These are phyloP conservation scores for Yamadazyma phyllophila DNA, from an alignment of 805 yeast genomes.

Conservation along the genomic window DNA sequence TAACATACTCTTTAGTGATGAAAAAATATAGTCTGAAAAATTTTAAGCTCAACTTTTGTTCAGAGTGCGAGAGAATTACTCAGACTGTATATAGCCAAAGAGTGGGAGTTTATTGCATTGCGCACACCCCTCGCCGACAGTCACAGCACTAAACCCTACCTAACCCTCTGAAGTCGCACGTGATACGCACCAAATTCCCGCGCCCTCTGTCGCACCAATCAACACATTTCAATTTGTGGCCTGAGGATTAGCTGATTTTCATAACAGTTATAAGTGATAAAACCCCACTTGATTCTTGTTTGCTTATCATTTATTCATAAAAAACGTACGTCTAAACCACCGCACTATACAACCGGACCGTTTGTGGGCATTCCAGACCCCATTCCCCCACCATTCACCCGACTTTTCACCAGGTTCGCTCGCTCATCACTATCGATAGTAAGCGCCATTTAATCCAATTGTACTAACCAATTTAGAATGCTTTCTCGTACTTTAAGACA, in stretches of 20 bases:
- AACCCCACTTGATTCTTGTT: slow-evolving; percentile 1
- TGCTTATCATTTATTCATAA: background rate
- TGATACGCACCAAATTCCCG: background rate
- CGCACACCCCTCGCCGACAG: background rate
- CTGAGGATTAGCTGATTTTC: slow-evolving; percentile 11
- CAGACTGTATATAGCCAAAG: background rate
- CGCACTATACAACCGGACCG: background rate
- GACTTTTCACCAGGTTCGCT: no score
- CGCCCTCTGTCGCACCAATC: slow-evolving; percentile 8
- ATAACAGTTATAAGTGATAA: slow-evolving; percentile 6
- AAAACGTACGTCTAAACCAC: background rate
- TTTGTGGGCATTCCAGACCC: no score
- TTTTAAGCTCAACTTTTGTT: slow-evolving; percentile 6
- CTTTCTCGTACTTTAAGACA: slow-evolving; percentile 15
- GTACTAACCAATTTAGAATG: slow-evolving; percentile 11
- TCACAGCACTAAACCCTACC: background rate
- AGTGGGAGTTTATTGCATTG: background rate
- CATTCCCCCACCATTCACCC: no score
- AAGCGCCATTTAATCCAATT: background rate
- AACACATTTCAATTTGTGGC: slow-evolving; percentile 8
- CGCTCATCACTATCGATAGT: no score
- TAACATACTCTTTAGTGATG: slow-evolving; percentile 10
- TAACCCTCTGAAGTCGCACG: slow-evolving; percentile 1
- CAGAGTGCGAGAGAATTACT: background rate
- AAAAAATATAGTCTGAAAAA: slow-evolving; percentile 9